These are phyloP conservation scores for Didymella lethalis DNA, from an alignment of 2,329 filamentous ascomycete genomes.

Conservation along the genomic window DNA sequence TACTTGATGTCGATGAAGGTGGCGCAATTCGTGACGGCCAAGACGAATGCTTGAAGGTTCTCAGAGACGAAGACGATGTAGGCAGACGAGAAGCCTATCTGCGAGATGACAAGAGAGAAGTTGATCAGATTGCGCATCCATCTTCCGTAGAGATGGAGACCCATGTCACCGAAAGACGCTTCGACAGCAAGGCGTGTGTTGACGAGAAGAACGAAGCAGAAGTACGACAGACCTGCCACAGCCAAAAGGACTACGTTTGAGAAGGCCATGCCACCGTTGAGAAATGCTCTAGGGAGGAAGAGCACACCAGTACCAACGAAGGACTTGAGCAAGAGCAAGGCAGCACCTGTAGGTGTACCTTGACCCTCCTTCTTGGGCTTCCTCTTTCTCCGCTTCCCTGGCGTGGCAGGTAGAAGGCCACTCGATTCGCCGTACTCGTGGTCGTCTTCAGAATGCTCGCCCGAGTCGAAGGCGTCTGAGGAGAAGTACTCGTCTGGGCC, in stretches of 20 bases:
- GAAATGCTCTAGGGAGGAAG: slow-evolving; percentile 89
- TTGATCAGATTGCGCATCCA: slow-evolving; percentile 91
- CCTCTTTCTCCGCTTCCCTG: slow-evolving; percentile 73
- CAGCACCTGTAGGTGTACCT: slow-evolving; percentile 79
- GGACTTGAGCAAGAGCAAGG: slow-evolving; percentile 89
- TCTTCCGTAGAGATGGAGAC: slow-evolving; percentile 86
- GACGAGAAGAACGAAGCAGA: slow-evolving; percentile 95
- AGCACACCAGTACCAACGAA: slow-evolving; percentile 97
- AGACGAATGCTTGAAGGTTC: slow-evolving; percentile 92
- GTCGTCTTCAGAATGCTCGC: slow-evolving; percentile 62
- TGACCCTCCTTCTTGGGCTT: slow-evolving; percentile 81
- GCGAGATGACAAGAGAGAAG: slow-evolving; percentile 89
- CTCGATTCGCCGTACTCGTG: slow-evolving; percentile 88
- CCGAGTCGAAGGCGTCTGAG: slow-evolving; percentile 71
- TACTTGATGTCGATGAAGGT: slow-evolving; percentile 85
- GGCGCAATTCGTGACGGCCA: slow-evolving; percentile 88
- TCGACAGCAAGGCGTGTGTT: slow-evolving; percentile 84
- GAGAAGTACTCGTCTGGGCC: slow-evolving; percentile 91
- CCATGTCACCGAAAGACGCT: slow-evolving; percentile 98
- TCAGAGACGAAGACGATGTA: slow-evolving; percentile 98
- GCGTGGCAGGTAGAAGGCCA: slow-evolving; percentile 69
- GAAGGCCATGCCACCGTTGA: slow-evolving; percentile 97
- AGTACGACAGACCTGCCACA: slow-evolving; percentile 89
- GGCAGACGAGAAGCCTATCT: slow-evolving; percentile 92
- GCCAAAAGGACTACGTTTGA: slow-evolving; percentile 88